Conservation (phyloP, 306 rosid genomes). For the Begonia fuchsioides region DNA sequence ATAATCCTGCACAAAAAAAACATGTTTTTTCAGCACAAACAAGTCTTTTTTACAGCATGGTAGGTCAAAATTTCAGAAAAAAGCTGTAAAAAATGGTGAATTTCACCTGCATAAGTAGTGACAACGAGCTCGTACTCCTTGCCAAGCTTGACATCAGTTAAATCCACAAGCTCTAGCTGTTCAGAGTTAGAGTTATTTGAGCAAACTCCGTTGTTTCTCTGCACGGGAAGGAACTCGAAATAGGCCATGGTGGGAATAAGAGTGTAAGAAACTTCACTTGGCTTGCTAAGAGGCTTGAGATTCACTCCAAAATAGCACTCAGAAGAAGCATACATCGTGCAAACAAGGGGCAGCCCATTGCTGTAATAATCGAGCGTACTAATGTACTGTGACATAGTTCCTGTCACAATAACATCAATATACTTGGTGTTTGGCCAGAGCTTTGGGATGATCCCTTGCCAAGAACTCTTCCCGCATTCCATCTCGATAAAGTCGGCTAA, state of each 20-base stretch:
- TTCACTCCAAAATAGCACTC: constrained; percentile 57
- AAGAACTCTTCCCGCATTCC: constrained; percentile 28
- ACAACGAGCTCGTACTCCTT: constrained; percentile 50
- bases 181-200: constrained; percentile 11
- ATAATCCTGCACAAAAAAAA: not conserved
- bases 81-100: not conserved
- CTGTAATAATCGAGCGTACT: constrained; percentile 35
- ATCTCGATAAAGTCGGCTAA: constrained; percentile 31
- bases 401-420: constrained; percentile 55
- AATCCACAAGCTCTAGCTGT: constrained; percentile 28
- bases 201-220: constrained; percentile 10
- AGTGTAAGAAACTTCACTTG: constrained; percentile 40
- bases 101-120: constrained; percentile 49
- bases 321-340: constrained; percentile 51
- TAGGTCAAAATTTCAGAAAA: not conserved
- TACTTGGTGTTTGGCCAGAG: constrained; percentile 52
- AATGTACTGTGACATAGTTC: constrained; percentile 56
- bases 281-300: constrained; percentile 45
- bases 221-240: constrained; percentile 44
- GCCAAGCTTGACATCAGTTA: constrained; percentile 40
- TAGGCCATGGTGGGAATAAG: constrained; percentile 53
- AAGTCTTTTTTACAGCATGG: not conserved
- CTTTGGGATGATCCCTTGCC: constrained; percentile 42
- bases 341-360: constrained; percentile 44
- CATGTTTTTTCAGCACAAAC: not conserved